phyloP scores from a whole-genome alignment of 306 rosid genomes.

The Prunus mira region DNA sequence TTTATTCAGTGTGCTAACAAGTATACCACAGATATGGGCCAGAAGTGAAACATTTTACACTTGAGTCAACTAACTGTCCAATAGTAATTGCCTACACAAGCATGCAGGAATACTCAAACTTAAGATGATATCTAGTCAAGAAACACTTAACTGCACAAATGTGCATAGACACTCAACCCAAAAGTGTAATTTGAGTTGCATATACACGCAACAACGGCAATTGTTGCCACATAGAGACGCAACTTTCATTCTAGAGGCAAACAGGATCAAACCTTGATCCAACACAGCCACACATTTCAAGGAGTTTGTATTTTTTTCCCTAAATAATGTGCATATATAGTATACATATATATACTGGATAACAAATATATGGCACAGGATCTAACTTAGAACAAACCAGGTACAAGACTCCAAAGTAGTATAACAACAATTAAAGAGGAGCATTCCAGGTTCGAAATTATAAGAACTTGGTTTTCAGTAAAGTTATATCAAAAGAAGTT shows the following conservation, averaged over 20 bases:
- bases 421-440: background rate
- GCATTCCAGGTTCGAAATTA: background rate
- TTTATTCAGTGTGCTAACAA: background rate
- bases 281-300: background rate
- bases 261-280: background rate
- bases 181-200: background rate
- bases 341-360: background rate
- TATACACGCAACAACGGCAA: background rate
- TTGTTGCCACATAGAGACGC: background rate
- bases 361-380: background rate
- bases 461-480: background rate
- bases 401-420: background rate
- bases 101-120: constrained; percentile 2
- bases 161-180: background rate
- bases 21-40: background rate
- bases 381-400: background rate
- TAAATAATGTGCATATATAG: background rate
- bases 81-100: constrained; percentile 6
- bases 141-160: background rate
- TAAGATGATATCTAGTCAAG: background rate
- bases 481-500: background rate
- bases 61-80: constrained; percentile 1
- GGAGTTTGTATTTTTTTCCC: background rate
- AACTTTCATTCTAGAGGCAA: constrained; percentile 1
- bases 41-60: constrained; percentile 12